A percentile compares a stretch with the other conserved stretches of the same genome.
These are phyloP conservation scores for Lipomyces sp. DNA, from an alignment of 805 yeast genomes.

Conservation along the genomic window DNA sequence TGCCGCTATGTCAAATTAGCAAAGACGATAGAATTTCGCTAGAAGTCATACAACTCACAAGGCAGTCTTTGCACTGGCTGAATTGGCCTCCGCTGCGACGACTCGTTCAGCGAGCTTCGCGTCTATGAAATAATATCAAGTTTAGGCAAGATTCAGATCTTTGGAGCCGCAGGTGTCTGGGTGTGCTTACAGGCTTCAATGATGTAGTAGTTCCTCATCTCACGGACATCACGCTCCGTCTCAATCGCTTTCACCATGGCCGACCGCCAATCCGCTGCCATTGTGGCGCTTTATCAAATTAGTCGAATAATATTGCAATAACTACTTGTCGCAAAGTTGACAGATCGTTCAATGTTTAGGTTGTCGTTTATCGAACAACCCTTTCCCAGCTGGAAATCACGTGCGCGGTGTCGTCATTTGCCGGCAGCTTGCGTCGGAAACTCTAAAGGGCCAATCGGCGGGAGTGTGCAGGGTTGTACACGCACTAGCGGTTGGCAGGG, in stretches of 20 bases:
- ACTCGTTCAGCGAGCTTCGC: slow-evolving; percentile 36
- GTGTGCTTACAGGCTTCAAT: slow-evolving; percentile 35
- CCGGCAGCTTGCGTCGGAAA: not conserved
- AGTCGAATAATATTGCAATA: not conserved
- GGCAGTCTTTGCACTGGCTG: slow-evolving; percentile 7
- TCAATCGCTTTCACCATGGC: slow-evolving; percentile 14
- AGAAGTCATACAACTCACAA: slow-evolving; percentile 8
- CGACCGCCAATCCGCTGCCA: slow-evolving; percentile 21
- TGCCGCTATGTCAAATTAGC: not conserved
- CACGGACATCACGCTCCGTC: slow-evolving; percentile 37
- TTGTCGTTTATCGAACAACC: not conserved
- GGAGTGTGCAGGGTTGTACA: not conserved
- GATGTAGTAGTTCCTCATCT: slow-evolving; percentile 30
- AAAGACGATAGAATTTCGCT: not conserved
- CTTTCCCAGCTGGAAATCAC: not conserved
- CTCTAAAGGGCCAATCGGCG: not conserved
- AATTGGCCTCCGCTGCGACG: slow-evolving; percentile 12
- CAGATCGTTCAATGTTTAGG: not conserved
- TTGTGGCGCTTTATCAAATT: not conserved
- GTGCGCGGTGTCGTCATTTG: not conserved
- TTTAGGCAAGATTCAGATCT: not conserved
- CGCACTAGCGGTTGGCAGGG: not conserved
- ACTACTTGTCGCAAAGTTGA: not conserved
- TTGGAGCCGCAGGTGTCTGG: not conserved
- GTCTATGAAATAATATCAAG: slow-evolving; percentile 2